A percentile compares a stretch with the other conserved stretches of the same genome.
phyloP scores from a whole-genome alignment of 176 grass and related monocot genomes.

The Pharus latifolius region DNA sequence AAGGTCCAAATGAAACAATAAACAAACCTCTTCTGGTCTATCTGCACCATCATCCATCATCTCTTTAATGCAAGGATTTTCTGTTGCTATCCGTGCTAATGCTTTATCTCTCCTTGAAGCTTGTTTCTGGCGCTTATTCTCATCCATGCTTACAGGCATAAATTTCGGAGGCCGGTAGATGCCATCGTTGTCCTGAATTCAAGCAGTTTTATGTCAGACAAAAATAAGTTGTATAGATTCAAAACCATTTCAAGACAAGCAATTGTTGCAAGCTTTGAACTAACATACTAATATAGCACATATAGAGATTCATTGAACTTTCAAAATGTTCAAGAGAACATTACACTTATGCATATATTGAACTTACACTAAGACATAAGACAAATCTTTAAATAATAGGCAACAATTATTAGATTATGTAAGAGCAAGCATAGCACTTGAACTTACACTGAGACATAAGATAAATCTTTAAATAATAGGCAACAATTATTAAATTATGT shows the following conservation, averaged over 20 bases:
- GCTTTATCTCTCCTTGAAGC: slow-evolving; percentile 61
- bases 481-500: too few species aligned
- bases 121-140: slow-evolving; percentile 63
- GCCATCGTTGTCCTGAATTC: slow-evolving; percentile 52
- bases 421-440: too few species aligned
- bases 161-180: slow-evolving; percentile 70
- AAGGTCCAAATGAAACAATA: background rate
- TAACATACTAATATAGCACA: too few species aligned
- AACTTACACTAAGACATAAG: too few species aligned
- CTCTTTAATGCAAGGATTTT: slow-evolving; percentile 63
- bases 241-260: too few species aligned
- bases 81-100: slow-evolving; percentile 43
- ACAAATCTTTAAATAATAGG: too few species aligned
- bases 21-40: slow-evolving; percentile 78
- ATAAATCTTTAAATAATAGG: too few species aligned
- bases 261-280: too few species aligned
- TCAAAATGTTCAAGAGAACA: background rate
- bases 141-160: slow-evolving; percentile 53
- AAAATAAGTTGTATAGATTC: background rate
- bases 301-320: too few species aligned
- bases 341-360: background rate
- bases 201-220: slow-evolving; percentile 2
- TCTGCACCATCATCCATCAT: slow-evolving; percentile 53
- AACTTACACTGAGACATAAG: too few species aligned
- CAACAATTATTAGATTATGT: too few species aligned